These are phyloP conservation scores for Cicer bijugum DNA, from an alignment of 306 rosid species.

Conservation along the genomic window DNA sequence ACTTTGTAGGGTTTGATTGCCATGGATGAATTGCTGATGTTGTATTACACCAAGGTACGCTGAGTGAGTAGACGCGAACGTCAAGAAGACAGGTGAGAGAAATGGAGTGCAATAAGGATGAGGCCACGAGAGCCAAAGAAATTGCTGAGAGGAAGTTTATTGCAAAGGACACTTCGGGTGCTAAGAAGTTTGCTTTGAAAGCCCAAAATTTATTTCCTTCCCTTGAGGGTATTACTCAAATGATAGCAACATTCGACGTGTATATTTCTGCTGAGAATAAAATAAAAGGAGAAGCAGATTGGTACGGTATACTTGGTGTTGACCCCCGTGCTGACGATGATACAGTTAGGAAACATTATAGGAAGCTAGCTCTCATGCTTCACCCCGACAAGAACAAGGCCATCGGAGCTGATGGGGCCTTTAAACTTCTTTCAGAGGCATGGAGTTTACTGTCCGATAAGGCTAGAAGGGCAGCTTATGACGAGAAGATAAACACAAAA, in stretches of 20 bases:
- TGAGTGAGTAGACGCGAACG: slow-evolving; percentile 25
- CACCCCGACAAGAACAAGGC: slow-evolving; percentile 98
- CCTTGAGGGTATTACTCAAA: slow-evolving; percentile 79
- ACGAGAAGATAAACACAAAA: slow-evolving; percentile 62
- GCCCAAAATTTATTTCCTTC: slow-evolving; percentile 80
- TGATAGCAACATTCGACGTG: slow-evolving; percentile 84
- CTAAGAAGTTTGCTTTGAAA: slow-evolving; percentile 85
- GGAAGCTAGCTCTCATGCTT: slow-evolving; percentile 89
- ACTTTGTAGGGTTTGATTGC: slow-evolving; percentile 41
- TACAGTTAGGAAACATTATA: slow-evolving; percentile 68
- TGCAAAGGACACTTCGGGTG: slow-evolving; percentile 68
- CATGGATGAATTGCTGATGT: slow-evolving; percentile 36
- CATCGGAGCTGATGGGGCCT: slow-evolving; percentile 86
- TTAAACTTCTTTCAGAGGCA: slow-evolving; percentile 85
- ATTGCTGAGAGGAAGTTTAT: slow-evolving; percentile 81
- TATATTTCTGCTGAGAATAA: slow-evolving; percentile 70
- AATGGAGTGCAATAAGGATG: slow-evolving; percentile 97
- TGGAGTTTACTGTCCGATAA: slow-evolving; percentile 89
- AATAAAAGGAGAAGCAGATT: slow-evolving; percentile 77
- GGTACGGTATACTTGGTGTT: slow-evolving; percentile 88
- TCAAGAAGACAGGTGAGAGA: slow-evolving; percentile 32
- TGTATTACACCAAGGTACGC: slow-evolving; percentile 20
- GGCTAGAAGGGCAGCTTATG: slow-evolving; percentile 60
- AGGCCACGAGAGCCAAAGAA: slow-evolving; percentile 84
- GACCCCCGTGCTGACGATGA: slow-evolving; percentile 74